phyloP scores from a whole-genome alignment of 148 eudicot genomes.

The Heliamphora exappendiculata region DNA sequence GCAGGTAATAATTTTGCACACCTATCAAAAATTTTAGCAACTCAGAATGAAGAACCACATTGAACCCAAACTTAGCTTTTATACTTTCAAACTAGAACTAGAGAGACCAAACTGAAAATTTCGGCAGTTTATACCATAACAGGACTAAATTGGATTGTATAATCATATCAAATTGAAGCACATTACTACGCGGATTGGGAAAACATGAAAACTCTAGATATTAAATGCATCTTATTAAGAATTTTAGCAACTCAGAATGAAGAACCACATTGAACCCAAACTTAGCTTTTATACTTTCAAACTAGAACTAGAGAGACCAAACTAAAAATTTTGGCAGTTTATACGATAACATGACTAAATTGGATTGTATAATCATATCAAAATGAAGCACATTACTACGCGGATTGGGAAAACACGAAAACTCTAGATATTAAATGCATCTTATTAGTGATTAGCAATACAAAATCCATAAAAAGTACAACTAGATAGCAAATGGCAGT shows the following conservation, averaged over 20 bases:
- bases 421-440: not conserved
- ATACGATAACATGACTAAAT: no score
- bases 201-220: no score
- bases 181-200: not conserved
- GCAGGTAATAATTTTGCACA: not conserved
- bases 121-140: not conserved
- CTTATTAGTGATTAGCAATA: not conserved
- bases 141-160: not conserved
- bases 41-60: not conserved
- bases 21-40: not conserved
- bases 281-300: no score
- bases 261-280: not conserved
- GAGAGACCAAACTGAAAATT: not conserved
- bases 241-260: not conserved
- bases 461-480: constrained; percentile 5
- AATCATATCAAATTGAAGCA: not conserved
- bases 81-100: not conserved
- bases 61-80: not conserved
- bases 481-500: not conserved
- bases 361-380: not conserved
- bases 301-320: no score
- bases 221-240: no score
- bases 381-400: not conserved
- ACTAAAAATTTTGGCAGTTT: no score
- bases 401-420: not conserved